Percentiles rank a stretch among this genome's conserved stretches.
Evolutionary conservation across 495 filamentous ascomycete species (phyloP).

Genomic region (Glarea lozoyensis): DNA sequence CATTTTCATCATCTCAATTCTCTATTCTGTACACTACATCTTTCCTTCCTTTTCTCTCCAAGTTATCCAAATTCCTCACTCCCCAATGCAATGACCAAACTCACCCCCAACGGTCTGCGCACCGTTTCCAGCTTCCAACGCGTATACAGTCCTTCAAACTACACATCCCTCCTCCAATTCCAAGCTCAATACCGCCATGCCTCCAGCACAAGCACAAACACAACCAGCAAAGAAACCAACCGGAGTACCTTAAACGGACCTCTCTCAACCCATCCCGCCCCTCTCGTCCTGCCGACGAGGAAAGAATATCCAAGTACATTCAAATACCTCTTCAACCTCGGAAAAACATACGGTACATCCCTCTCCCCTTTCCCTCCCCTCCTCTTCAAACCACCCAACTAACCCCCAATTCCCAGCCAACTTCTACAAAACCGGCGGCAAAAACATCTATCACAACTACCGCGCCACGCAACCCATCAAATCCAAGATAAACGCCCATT

Average conservation of each 20-base stretch:
- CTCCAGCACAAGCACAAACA: constrained; percentile 4
- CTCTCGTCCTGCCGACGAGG: constrained; percentile 41
- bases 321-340: constrained; percentile 36
- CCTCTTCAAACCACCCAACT: no score
- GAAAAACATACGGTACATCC: constrained; percentile 54
- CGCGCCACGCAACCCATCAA: constrained; percentile 33
- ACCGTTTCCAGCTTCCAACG: constrained; percentile 8
- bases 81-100: constrained; percentile 20
- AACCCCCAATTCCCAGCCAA: no score
- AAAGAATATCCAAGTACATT: constrained; percentile 27
- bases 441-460: constrained; percentile 53
- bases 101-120: constrained; percentile 16
- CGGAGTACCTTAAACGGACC: constrained; percentile 40
- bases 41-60: no score
- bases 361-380: no score
- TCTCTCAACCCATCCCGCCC: constrained; percentile 46
- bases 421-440: constrained; percentile 85
- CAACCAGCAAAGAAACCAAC: not conserved
- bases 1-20: no score
- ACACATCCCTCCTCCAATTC: not conserved
- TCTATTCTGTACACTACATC: no score
- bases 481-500: constrained; percentile 23
- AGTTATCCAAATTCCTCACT: no score
- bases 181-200: not conserved
- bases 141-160: not conserved